Base-by-base conservation (phyloP, 1,284 basidiomycete genomes). In the Ustilago crameri region DNA sequence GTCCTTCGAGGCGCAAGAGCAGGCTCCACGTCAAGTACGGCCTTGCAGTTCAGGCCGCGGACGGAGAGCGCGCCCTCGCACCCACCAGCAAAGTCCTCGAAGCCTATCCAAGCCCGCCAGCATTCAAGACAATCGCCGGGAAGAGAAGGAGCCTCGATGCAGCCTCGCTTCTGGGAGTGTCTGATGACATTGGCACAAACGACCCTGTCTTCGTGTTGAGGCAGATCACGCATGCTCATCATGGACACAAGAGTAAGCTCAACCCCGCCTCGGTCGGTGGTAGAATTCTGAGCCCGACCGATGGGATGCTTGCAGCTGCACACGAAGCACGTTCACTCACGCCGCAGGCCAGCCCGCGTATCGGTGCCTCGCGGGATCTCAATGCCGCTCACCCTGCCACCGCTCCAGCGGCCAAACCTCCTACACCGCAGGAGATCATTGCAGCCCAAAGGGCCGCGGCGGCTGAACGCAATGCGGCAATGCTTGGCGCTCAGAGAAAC, bases 81-180 rank as follows among this genome's bases (percentile, higher is more conserved):
- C 52, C 79, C 2, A 69, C 72, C 1, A 64, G 68, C 48, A 76
- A 73, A 55, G 75, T 81, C 20, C 51, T 95, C 40, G 94, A 97
- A 51, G 91, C 93, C 0, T 98, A 90, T 84, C 84, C 88, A 15
- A 86, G 88, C 3, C 91, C 91, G 20, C 76, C 74, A 14, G 23
- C 45, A 9, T 66, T 78, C 51, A 62, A 85, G 86, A 87, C 87
- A 23, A 85, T 85, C 26, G 89, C 89, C 54, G 87, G 86, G 78
- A 92, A 93, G 80, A 89, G 95, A n/a, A 90, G 93, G 17, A 97
- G 93, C 0, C 86, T 92, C 7, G 95, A 98, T 80, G 90, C 92
- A 4, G 86, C 89, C 8, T 87, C 90, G 56, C 83, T 92, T 22
- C 88, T 86, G 9, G 74, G 87, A 8, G 68, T 68, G 0, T 64